A percentile compares a stretch with the other conserved stretches of the same genome.
Evolutionary conservation across 352 stramenopile species (phyloP).

Genomic region (Thalassiosira mediterranea): DNA sequence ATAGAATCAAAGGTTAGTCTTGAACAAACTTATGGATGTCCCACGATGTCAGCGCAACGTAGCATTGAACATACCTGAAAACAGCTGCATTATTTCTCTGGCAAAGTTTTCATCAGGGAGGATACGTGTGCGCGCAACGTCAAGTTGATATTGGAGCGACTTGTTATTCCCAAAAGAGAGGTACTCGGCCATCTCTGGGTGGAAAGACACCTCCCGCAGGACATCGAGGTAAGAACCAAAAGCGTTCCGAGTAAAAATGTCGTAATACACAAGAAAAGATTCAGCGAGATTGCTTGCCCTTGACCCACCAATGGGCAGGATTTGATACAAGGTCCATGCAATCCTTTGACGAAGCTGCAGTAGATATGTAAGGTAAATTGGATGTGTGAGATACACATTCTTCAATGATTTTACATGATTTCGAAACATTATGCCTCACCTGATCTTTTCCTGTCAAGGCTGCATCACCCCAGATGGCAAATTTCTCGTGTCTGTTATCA

Average conservation of each 20-base stretch:
- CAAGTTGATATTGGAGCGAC: constrained; percentile 23
- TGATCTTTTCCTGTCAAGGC: constrained; percentile 48
- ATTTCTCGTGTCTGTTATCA: constrained; percentile 6
- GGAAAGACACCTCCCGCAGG: constrained; percentile 64
- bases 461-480: constrained; percentile 35
- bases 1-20: constrained; percentile 21
- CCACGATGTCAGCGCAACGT: constrained; percentile 79
- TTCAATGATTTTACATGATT: no score
- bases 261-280: constrained; percentile 50
- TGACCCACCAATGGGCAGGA: constrained; percentile 5
- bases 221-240: constrained; percentile 76
- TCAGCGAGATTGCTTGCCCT: constrained; percentile 9
- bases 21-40: constrained; percentile 33
- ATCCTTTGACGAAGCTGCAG: constrained; percentile 67
- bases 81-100: constrained; percentile 75
- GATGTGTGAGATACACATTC: no score
- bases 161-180: constrained; percentile 43
- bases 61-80: constrained; percentile 14
- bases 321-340: constrained; percentile 48
- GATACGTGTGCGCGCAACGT: not conserved
- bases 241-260: constrained; percentile 67
- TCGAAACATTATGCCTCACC: no score
- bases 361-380: no score
- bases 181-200: constrained; percentile 63
- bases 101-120: constrained; percentile 36